Base-by-base conservation (phyloP, 1,284 basidiomycete species). In the Marasmius sp. region DNA sequence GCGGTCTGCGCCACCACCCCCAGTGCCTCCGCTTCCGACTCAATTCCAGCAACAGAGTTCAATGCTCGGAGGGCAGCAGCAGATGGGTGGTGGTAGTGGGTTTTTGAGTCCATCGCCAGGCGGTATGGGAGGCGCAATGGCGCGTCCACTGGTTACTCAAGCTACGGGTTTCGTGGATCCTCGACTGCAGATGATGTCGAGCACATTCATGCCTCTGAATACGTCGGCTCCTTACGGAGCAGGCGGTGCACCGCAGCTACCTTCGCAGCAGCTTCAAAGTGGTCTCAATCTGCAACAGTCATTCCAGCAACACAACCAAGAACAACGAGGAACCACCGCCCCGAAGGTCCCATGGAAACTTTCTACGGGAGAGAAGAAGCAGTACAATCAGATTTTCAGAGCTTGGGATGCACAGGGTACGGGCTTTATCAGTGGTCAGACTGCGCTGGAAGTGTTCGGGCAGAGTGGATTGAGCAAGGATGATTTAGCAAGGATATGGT, bases 401-500 rank as follows among this genome's bases (percentile, higher is more conserved):
- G 93, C 94, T 33, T 99, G 97, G 97, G 97, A 98, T 74, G 78
- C 86, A 1, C 82, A 86, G 48, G 85, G 86, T 22, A 89, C 91
- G 0, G 94, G 94, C 2, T 99, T 97, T 77, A 94, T 99, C 72
- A 88, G 77, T 58, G 95, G 96, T 49, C 82, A 87, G 67, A 93
- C 90, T 49, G 95, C 96, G 0, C 81, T 92, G 55, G 94, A 98
- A 71, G 94, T 98, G 22, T 99, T 99, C 77, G 94, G 95, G 0
- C 94, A 97, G 74, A 94, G 93, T 74, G 97, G 95, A 1, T 74
- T 99, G 38, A 85, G 88, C 20, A 91, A 91, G 73, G 93, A 97
- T 64, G 94, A 97, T 71, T 81, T 99, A 34, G 97, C 96, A 67
- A 89, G 92, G 71, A 93, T 99, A 66, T 99, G 97, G 97, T 94